These are phyloP conservation scores for Leptodontidium sp. DNA, from an alignment of 2,329 filamentous ascomycete genomes.

Conservation along the genomic window DNA sequence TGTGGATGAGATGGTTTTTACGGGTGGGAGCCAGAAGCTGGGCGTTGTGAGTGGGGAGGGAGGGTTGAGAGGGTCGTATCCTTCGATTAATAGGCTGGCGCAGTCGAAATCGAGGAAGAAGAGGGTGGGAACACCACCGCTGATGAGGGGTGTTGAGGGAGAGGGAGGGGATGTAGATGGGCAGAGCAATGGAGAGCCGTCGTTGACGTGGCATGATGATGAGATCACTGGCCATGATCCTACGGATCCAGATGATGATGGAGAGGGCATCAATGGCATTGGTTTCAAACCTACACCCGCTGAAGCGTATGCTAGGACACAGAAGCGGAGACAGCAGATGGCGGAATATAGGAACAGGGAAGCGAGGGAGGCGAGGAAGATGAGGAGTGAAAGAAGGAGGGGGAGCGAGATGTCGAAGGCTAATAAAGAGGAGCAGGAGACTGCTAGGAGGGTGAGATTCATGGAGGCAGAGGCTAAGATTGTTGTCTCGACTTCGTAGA, in stretches of 20 bases:
- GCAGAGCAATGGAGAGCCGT: conserved; percentile 54
- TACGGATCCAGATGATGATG: conserved; percentile 71
- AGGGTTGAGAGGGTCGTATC: conserved; percentile 39
- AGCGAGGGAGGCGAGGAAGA: conserved; percentile 66
- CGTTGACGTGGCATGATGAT: conserved; percentile 72
- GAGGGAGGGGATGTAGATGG: conserved; percentile 25
- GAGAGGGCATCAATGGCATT: conserved; percentile 72
- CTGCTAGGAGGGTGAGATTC: conserved; percentile 44
- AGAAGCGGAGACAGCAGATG: conserved; percentile 67
- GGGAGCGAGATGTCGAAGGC: conserved; percentile 30
- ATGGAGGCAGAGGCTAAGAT: conserved; percentile 35
- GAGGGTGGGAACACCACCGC: conserved; percentile 41
- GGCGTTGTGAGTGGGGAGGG: conserved; percentile 19
- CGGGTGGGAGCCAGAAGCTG: conserved; percentile 29
- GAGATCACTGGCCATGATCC: conserved; percentile 74
- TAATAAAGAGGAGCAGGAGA: conserved; percentile 36
- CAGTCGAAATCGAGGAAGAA: conserved; percentile 45
- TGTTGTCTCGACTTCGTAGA: conserved; percentile 31
- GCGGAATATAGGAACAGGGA: conserved; percentile 68
- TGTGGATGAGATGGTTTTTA: conserved; percentile 44
- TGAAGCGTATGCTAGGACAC: conserved; percentile 63
- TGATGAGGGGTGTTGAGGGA: conserved; percentile 23
- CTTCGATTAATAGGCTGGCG: conserved; percentile 42
- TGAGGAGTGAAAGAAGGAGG: conserved; percentile 60
- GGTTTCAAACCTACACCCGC: conserved; percentile 71